Percentiles rank a stretch among this genome's conserved stretches.
These are phyloP conservation scores for Nepenthes gracilis DNA, from an alignment of 148 eudicot species.

Conservation along the genomic window DNA sequence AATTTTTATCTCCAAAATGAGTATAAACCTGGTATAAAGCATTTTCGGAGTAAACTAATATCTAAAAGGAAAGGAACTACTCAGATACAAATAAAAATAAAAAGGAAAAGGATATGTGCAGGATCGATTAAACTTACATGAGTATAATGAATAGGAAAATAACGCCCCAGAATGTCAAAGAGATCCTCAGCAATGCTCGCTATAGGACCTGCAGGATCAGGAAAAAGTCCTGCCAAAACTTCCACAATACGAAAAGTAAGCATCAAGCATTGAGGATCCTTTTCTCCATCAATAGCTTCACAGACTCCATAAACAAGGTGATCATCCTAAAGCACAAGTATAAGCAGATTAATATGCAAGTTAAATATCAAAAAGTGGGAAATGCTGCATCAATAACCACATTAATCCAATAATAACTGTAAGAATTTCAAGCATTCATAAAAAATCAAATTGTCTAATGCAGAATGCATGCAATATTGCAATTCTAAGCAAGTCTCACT, in stretches of 20 bases:
- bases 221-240: constrained; percentile 37
- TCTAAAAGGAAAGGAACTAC: no score
- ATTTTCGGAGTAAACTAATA: no score
- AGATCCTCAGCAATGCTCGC: constrained; percentile 67
- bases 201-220: constrained; percentile 55
- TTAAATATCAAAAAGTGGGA: background rate
- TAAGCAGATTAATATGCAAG: background rate
- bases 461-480: no score
- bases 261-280: constrained; percentile 84
- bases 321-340: constrained; percentile 46
- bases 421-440: no score
- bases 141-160: constrained; percentile 89
- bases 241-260: constrained; percentile 62
- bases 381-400: background rate
- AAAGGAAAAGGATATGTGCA: background rate
- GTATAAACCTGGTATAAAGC: no score
- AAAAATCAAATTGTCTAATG: no score
- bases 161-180: constrained; percentile 66
- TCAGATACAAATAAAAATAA: background rate
- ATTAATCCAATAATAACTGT: no score
- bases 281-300: constrained; percentile 85
- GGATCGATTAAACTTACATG: constrained; percentile 43
- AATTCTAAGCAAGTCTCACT: no score
- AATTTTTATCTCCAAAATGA: no score
- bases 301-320: constrained; percentile 60